Percentiles rank a stretch among this genome's conserved stretches.
Evolutionary conservation across 441 rosid species (phyloP).

Genomic region (Gossypium laxum): DNA sequence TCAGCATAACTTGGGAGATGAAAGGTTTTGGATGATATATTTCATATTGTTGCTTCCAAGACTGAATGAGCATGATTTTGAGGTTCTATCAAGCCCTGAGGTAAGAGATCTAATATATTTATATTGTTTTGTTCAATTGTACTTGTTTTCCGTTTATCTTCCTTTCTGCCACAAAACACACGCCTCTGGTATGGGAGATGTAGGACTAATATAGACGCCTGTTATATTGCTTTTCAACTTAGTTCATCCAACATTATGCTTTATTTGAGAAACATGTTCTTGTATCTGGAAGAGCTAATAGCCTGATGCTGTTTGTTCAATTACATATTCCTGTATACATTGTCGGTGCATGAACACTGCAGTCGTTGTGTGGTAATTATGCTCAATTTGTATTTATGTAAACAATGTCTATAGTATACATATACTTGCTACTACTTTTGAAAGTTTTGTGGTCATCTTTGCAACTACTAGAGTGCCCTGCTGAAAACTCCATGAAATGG

Average conservation of each 20-base stretch:
- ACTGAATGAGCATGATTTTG: conserved; percentile 41
- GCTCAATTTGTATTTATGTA: not conserved
- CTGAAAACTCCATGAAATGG: not conserved
- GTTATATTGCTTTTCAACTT: not conserved
- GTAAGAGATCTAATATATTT: conserved; percentile 24
- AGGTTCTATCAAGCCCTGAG: conserved; percentile 50
- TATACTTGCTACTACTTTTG: conserved; percentile 2
- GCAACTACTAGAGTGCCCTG: not conserved
- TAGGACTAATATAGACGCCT: not conserved
- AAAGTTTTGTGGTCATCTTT: not conserved
- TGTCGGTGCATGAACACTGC: not conserved
- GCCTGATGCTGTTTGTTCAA: not conserved
- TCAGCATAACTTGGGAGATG: conserved; percentile 28
- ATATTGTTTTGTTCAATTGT: not conserved
- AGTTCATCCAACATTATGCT: not conserved
- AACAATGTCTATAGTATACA: not conserved
- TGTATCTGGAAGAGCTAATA: not conserved
- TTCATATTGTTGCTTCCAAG: conserved; percentile 63
- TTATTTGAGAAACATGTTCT: not conserved
- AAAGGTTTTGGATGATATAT: conserved; percentile 61
- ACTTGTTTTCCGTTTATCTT: not conserved
- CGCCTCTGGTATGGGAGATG: not conserved
- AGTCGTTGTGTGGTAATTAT: not conserved
- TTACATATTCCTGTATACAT: not conserved
- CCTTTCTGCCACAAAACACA: not conserved